phyloP scores from a whole-genome alignment of 2,329 filamentous ascomycete species.

The Sclerotiophoma versabilis region DNA sequence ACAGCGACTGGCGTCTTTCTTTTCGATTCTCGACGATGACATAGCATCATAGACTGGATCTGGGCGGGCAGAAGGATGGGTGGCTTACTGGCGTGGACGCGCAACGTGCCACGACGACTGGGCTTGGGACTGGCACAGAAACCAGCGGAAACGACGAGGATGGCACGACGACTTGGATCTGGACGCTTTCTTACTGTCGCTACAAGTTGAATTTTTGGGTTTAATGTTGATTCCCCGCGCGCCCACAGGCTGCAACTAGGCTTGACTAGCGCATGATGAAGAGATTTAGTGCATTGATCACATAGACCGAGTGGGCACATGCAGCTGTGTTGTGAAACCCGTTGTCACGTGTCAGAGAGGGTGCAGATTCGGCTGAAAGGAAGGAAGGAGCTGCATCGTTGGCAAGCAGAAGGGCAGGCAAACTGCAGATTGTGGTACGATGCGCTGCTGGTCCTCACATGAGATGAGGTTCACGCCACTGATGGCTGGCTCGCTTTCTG shows the following conservation, averaged over 20 bases:
- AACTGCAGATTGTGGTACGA: slow-evolving; percentile 28
- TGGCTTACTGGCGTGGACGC: slow-evolving; percentile 5
- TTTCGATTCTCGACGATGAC: background rate
- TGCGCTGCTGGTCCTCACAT: slow-evolving; percentile 12
- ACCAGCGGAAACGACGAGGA: background rate
- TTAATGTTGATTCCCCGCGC: slow-evolving; percentile 2
- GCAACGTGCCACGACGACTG: slow-evolving; percentile 1
- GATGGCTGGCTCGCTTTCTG: slow-evolving; percentile 3
- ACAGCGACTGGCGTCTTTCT: slow-evolving; percentile 9
- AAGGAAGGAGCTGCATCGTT: too few species aligned
- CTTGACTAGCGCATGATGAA: background rate
- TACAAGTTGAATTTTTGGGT: slow-evolving; percentile 1
- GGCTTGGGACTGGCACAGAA: background rate
- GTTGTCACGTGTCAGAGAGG: background rate
- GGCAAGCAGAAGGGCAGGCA: too few species aligned
- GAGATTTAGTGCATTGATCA: background rate
- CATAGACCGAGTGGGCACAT: background rate
- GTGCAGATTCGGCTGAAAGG: background rate
- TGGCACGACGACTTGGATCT: background rate
- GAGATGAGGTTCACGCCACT: slow-evolving; percentile 45
- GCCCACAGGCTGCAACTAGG: background rate
- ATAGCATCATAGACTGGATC: background rate
- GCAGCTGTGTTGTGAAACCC: background rate
- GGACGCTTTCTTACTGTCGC: slow-evolving; percentile 6
- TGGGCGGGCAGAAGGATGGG: background rate